Percentiles rank a stretch among this genome's conserved stretches.
Evolutionary conservation across 208 protist species (phyloP).

Genomic region (Trypanosoma caninum): DNA sequence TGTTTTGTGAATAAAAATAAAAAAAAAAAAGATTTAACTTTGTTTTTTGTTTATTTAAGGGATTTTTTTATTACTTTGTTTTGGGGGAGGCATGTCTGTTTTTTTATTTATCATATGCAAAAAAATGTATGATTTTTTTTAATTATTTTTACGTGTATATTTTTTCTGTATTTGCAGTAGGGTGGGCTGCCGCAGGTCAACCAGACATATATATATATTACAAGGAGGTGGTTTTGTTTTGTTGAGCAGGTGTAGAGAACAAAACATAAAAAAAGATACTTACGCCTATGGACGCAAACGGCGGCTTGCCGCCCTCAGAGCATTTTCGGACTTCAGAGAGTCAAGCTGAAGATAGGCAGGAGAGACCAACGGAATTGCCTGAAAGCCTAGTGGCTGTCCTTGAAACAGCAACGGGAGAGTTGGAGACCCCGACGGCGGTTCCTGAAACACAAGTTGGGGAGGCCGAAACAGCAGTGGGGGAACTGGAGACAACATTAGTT

Average conservation of each 20-base stretch:
- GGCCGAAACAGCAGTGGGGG: too few relatives aligned
- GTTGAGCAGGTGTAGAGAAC: not conserved
- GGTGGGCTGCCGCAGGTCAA: too few relatives aligned
- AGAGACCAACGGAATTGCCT: too few relatives aligned
- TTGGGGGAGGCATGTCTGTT: not conserved
- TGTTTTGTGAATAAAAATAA: not conserved
- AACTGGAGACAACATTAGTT: too few relatives aligned
- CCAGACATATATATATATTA: not conserved
- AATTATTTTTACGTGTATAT: not conserved
- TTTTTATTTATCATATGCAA: conserved; percentile 6
- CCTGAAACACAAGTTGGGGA: too few relatives aligned
- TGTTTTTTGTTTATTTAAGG: not conserved
- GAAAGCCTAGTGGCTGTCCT: too few relatives aligned
- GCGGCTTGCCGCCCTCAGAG: conserved; percentile 2
- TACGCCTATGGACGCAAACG: conserved; percentile 4
- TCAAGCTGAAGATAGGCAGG: not conserved
- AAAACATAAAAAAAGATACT: not conserved
- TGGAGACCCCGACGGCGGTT: too few relatives aligned
- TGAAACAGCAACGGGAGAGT: too few relatives aligned
- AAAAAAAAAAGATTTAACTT: conserved; percentile 4
- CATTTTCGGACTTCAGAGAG: not conserved
- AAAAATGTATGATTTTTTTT: too few relatives aligned
- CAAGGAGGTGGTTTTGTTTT: not conserved
- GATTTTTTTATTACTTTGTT: not conserved
- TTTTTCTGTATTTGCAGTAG: not conserved